A percentile compares a stretch with the other conserved stretches of the same genome.
phyloP scores from a whole-genome alignment of 73 alveolate genomes.

The Stentor roeselii region DNA sequence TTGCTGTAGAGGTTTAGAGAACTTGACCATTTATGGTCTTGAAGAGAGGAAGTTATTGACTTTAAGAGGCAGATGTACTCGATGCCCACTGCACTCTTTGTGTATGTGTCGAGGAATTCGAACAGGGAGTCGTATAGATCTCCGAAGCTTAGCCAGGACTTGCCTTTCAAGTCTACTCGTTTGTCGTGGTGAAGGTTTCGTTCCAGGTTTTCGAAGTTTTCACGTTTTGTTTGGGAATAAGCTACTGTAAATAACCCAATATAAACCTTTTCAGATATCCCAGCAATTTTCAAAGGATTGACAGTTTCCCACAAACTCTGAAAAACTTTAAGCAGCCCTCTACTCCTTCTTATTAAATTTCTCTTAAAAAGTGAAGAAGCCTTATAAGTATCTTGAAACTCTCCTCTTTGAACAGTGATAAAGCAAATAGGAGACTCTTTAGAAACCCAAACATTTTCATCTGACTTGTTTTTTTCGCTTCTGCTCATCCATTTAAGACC shows the following conservation, averaged over 20 bases:
- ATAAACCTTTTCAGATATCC: conserved; percentile 17
- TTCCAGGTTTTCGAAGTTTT: background rate
- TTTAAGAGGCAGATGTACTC: background rate
- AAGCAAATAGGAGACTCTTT: background rate
- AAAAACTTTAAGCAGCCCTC: background rate
- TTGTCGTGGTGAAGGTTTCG: background rate
- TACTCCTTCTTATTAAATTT: background rate
- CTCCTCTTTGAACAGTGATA: background rate
- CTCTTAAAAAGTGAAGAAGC: background rate
- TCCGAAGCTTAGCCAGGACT: background rate
- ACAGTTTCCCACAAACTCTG: background rate
- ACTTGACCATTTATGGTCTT: background rate
- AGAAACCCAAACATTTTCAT: background rate
- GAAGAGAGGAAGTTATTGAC: background rate
- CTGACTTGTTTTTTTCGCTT: background rate
- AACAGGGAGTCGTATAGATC: conserved; percentile 9
- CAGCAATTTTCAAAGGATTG: conserved; percentile 13
- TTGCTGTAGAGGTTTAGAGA: background rate
- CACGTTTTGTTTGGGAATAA: background rate
- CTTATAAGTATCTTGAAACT: background rate
- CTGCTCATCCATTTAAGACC: background rate
- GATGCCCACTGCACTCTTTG: background rate
- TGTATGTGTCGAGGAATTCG: background rate
- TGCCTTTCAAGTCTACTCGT: background rate
- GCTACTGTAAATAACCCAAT: background rate